Conservation (phyloP, 1,139 yeast genomes). For the Geotrichum candidum region DNA sequence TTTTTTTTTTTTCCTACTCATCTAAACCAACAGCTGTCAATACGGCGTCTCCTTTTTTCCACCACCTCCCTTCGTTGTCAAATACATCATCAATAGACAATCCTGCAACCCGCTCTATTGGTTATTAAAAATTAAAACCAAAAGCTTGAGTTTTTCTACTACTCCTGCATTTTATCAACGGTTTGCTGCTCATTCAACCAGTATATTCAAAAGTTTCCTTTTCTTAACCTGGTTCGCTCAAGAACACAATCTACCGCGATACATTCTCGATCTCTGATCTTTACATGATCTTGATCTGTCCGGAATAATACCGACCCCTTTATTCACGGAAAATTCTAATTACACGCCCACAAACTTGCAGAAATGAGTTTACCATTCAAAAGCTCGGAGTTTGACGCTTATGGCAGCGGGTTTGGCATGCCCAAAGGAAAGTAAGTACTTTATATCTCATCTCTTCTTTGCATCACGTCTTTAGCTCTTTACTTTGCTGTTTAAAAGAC, state of each 20-base stretch:
- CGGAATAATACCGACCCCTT: not conserved
- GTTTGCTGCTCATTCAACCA: not conserved
- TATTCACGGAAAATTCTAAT: not conserved
- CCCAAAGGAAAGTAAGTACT: conserved; percentile 12
- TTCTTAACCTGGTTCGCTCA: not conserved
- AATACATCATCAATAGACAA: not conserved
- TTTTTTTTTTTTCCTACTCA: not conserved
- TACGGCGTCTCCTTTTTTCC: not conserved
- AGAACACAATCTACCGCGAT: not conserved
- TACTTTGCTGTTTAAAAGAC: not conserved
- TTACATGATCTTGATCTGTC: not conserved
- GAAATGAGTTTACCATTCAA: conserved; percentile 30
- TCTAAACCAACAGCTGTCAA: not conserved
- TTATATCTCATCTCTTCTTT: not conserved
- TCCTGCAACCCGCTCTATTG: not conserved
- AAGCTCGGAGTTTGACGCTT: conserved; percentile 27
- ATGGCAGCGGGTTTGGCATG: conserved; percentile 8
- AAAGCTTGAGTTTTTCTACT: not conserved
- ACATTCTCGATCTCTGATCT: not conserved
- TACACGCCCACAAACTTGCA: not conserved
- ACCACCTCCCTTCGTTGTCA: not conserved
- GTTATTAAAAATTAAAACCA: not conserved
- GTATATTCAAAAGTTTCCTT: not conserved
- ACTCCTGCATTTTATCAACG: not conserved
- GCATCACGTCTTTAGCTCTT: not conserved